Percentiles rank a stretch among this genome's conserved stretches.
These are phyloP conservation scores for Trametes cingulata DNA, from an alignment of 768 basidiomycete species.

Conservation along the genomic window DNA sequence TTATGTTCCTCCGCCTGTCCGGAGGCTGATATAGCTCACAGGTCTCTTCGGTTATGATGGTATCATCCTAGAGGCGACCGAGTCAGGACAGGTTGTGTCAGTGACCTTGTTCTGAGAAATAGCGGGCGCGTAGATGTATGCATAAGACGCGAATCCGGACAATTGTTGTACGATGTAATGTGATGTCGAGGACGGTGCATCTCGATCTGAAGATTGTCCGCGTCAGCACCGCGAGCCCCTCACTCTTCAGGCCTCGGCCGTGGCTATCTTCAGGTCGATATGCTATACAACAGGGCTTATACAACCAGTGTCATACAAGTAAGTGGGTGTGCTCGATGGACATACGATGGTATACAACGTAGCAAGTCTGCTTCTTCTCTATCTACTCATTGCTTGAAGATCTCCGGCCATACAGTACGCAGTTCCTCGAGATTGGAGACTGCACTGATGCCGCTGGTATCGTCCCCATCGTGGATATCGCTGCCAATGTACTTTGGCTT, in stretches of 20 bases:
- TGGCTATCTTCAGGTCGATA: too few species aligned
- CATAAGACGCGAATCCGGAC: background rate
- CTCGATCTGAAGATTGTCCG: too few species aligned
- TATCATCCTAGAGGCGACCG: slow-evolving; percentile 76
- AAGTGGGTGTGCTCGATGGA: background rate
- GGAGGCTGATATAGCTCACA: slow-evolving; percentile 27
- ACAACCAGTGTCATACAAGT: too few species aligned
- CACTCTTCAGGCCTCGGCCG: too few species aligned
- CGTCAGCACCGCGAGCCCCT: too few species aligned
- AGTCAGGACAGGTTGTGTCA: slow-evolving; percentile 73
- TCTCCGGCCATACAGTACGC: slow-evolving; percentile 69
- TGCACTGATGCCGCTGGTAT: slow-evolving; percentile 49
- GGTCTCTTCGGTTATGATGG: slow-evolving; percentile 78
- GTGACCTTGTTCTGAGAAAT: slow-evolving; percentile 56
- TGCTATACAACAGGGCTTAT: background rate
- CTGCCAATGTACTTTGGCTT: slow-evolving; percentile 45
- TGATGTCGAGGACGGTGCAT: too few species aligned
- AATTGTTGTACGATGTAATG: background rate
- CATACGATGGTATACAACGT: background rate
- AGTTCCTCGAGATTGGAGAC: slow-evolving; percentile 66
- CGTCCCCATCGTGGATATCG: slow-evolving; percentile 38
- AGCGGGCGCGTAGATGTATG: background rate
- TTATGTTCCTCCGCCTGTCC: background rate
- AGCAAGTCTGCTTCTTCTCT: background rate
- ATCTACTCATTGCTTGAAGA: slow-evolving; percentile 49